phyloP scores from a whole-genome alignment of 2,329 filamentous ascomycete species.

The Cadophora luteo-olivacea region DNA sequence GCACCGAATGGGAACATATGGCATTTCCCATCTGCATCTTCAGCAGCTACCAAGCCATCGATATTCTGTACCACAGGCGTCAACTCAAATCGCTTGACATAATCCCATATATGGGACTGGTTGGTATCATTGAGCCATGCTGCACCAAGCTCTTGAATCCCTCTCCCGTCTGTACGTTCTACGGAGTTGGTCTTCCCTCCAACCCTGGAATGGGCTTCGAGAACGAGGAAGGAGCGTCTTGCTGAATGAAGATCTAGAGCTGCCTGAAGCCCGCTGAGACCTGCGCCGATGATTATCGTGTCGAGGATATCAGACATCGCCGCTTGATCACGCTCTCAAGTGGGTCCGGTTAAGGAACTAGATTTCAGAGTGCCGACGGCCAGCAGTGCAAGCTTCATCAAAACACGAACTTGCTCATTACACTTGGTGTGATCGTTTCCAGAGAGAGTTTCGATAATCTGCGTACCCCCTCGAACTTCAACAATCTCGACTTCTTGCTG shows the following conservation, averaged over 20 bases:
- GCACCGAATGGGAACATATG: not conserved
- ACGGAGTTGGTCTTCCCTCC: not conserved
- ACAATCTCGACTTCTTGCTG: too few relatives aligned
- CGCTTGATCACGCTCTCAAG: not conserved
- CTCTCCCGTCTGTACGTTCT: not conserved
- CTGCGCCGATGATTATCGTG: not conserved
- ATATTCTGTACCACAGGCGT: slow-evolving; percentile 57
- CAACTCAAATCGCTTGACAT: slow-evolving; percentile 49
- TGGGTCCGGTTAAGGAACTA: too few relatives aligned
- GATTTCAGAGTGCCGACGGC: too few relatives aligned
- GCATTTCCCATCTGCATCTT: slow-evolving; percentile 4
- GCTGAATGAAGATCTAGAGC: not conserved
- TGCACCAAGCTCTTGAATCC: slow-evolving; percentile 49
- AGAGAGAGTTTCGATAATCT: too few relatives aligned
- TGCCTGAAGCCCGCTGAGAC: slow-evolving; percentile 6
- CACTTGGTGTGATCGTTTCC: too few relatives aligned
- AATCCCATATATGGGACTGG: slow-evolving; percentile 46
- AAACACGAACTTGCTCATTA: too few relatives aligned
- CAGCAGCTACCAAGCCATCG: slow-evolving; percentile 42
- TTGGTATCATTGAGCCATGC: slow-evolving; percentile 60
- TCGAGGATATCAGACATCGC: not conserved
- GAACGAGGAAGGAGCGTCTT: not conserved
- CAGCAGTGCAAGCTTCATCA: too few relatives aligned
- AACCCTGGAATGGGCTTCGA: not conserved
- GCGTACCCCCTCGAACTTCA: too few relatives aligned